Conservation (phyloP, 495 filamentous ascomycete species). For the Podospora didyma region DNA sequence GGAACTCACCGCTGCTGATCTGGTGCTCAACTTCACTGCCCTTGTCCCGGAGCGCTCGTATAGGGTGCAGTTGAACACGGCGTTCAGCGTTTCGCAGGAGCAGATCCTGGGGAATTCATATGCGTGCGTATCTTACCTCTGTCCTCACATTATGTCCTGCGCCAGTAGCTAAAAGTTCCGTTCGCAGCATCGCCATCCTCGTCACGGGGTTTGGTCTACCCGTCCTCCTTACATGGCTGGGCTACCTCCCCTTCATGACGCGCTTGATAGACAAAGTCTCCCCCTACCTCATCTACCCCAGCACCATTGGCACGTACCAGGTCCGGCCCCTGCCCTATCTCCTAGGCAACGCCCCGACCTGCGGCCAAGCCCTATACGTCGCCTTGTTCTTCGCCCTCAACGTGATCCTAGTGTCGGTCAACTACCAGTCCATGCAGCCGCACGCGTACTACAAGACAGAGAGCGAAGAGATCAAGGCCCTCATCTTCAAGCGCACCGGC, state of each 20-base stretch:
- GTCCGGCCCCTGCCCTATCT: conserved; percentile 18
- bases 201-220: conserved; percentile 1
- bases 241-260: neutral
- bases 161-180: neutral
- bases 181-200: conserved; percentile 4
- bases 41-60: neutral
- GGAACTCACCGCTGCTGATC: neutral
- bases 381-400: conserved; percentile 34
- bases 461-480: conserved; percentile 29
- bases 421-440: conserved; percentile 18
- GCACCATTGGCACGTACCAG: conserved; percentile 25
- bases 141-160: neutral
- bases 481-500: conserved; percentile 38
- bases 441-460: conserved; percentile 21
- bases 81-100: neutral
- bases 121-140: neutral
- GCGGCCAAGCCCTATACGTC: conserved; percentile 36
- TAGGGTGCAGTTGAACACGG: neutral
- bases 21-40: conserved; percentile 1
- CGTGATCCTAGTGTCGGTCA: conserved; percentile 31
- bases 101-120: neutral
- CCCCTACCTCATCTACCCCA: conserved; percentile 20
- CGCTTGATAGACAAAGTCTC: neutral
- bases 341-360: conserved; percentile 33
- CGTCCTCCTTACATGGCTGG: conserved; percentile 5